These are phyloP conservation scores for Phytophthora podocarpi DNA, from an alignment of 352 stramenopile genomes.

Conservation along the genomic window DNA sequence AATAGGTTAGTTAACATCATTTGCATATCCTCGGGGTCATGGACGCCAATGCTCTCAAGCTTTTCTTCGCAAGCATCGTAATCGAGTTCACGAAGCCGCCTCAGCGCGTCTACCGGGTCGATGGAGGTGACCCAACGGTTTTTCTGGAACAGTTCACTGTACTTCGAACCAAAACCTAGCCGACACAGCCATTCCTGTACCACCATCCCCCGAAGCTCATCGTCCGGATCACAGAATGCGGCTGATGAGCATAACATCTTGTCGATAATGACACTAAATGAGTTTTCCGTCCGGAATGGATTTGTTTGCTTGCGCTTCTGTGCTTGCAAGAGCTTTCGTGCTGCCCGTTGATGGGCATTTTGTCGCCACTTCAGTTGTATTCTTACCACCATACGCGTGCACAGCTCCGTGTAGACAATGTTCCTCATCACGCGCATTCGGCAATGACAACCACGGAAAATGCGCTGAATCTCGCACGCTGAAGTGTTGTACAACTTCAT, in stretches of 20 bases:
- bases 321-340: slow-evolving; percentile 46
- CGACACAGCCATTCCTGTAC: slow-evolving; percentile 61
- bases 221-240: slow-evolving; percentile 54
- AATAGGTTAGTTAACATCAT: slow-evolving; percentile 67
- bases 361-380: slow-evolving; percentile 71
- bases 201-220: slow-evolving; percentile 62
- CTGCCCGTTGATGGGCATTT: slow-evolving; percentile 53
- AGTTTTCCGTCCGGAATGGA: slow-evolving; percentile 39
- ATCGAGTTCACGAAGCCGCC: slow-evolving; percentile 30
- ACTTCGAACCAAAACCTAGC: slow-evolving; percentile 57
- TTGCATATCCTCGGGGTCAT: slow-evolving; percentile 46
- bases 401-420: slow-evolving; percentile 47
- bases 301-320: slow-evolving; percentile 64
- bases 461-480: slow-evolving; percentile 63
- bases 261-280: slow-evolving; percentile 41
- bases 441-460: slow-evolving; percentile 47
- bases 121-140: slow-evolving; percentile 19
- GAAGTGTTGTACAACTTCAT: slow-evolving; percentile 47
- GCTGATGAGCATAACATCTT: slow-evolving; percentile 33
- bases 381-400: slow-evolving; percentile 55
- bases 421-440: slow-evolving; percentile 37
- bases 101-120: slow-evolving; percentile 10
- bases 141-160: slow-evolving; percentile 55
- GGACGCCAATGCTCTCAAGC: slow-evolving; percentile 44
- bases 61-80: slow-evolving; percentile 31